Conservation (phyloP, 441 rosid genomes). For the Sinapis alba region DNA sequence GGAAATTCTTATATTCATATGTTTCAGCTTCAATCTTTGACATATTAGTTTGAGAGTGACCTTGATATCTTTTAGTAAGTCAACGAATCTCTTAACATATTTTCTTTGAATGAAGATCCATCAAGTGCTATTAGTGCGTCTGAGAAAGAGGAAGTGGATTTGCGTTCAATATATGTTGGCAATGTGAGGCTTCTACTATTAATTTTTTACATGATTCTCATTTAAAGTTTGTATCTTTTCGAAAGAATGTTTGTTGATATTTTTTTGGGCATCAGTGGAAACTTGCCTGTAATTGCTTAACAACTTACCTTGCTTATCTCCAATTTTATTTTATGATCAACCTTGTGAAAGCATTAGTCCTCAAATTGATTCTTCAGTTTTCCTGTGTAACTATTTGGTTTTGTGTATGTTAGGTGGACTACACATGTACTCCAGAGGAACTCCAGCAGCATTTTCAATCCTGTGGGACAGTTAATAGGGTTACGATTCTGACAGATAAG, state of each 20-base stretch:
- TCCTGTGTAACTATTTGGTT: not conserved
- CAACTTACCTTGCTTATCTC: not conserved
- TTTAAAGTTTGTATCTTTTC: not conserved
- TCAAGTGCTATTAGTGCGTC: slow-evolving; percentile 55
- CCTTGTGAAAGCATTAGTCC: not conserved
- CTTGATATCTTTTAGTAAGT: not conserved
- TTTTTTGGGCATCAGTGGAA: not conserved
- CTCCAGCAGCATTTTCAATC: slow-evolving; percentile 6
- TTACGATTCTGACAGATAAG: slow-evolving; percentile 68
- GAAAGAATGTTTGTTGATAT: not conserved
- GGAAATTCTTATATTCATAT: not conserved
- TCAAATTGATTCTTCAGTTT: not conserved
- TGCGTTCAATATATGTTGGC: slow-evolving; percentile 80
- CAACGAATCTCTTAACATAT: not conserved
- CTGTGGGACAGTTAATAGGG: not conserved
- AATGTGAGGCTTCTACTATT: slow-evolving; percentile 59
- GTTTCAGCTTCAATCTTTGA: slow-evolving; percentile 1
- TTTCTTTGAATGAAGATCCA: slow-evolving; percentile 51
- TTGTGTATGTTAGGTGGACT: slow-evolving; percentile 58
- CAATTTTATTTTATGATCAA: not conserved
- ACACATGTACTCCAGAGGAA: slow-evolving; percentile 56
- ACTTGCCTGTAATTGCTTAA: not conserved
- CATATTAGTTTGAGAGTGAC: not conserved
- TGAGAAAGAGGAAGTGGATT: slow-evolving; percentile 83
- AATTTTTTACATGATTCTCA: slow-evolving; percentile 3